Percentiles rank a stretch among this genome's conserved stretches.
Evolutionary conservation across 75 land plant species (phyloP).

Genomic region (Cupressus sempervirens): DNA sequence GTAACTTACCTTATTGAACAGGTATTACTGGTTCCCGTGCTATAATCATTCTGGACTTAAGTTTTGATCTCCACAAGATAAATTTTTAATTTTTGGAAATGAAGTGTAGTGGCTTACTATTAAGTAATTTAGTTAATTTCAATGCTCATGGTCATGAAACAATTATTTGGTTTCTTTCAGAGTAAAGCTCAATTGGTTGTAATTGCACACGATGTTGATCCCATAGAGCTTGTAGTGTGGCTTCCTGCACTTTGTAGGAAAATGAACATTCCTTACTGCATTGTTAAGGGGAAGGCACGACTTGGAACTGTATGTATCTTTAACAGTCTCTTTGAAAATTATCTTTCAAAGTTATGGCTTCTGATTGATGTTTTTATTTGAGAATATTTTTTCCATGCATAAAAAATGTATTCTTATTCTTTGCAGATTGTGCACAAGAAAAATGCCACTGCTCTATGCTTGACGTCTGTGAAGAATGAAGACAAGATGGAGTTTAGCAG

Average conservation of each 20-base stretch:
- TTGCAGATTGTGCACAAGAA: slow-evolving; percentile 56
- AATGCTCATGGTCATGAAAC: background rate
- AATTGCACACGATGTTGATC: slow-evolving; percentile 79
- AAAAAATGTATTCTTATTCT: background rate
- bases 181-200: slow-evolving; percentile 71
- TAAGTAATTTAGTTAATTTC: background rate
- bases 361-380: background rate
- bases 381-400: background rate
- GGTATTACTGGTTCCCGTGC: slow-evolving; percentile 17
- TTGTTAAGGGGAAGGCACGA: slow-evolving; percentile 69
- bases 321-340: background rate
- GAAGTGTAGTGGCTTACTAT: background rate
- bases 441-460: slow-evolving; percentile 50
- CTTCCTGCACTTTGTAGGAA: slow-evolving; percentile 68
- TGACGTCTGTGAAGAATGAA: slow-evolving; percentile 57
- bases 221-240: slow-evolving; percentile 76
- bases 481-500: slow-evolving; percentile 55
- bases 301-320: slow-evolving; percentile 44
- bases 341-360: background rate
- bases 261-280: slow-evolving; percentile 64
- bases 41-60: background rate
- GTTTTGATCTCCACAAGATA: background rate
- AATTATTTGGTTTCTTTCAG: slow-evolving; percentile 19
- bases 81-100: background rate
- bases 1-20: slow-evolving; percentile 75